These are phyloP conservation scores for Pseudoturritis turrita DNA, from an alignment of 345 rosid species.

Conservation along the genomic window DNA sequence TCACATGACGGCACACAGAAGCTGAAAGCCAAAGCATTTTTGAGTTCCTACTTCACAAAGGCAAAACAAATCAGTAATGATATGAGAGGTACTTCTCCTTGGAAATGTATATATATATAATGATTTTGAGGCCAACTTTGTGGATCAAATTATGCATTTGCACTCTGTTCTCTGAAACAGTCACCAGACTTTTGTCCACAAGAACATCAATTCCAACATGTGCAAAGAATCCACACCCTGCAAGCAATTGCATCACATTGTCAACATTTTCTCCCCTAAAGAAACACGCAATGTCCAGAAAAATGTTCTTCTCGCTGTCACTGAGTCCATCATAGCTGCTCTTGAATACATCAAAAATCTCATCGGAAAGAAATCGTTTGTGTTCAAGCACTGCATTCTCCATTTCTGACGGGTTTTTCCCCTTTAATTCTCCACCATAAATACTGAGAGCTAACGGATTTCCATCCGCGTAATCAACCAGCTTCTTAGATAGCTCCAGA, in stretches of 20 bases:
- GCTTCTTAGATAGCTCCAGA: neutral
- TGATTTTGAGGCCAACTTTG: conserved; percentile 6
- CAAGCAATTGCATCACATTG: conserved; percentile 4
- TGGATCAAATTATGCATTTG: conserved; percentile 7
- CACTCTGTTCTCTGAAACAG: neutral
- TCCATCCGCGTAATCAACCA: neutral
- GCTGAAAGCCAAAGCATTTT: too few species aligned
- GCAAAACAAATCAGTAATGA: too few species aligned
- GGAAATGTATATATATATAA: too few species aligned
- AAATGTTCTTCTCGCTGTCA: conserved; percentile 20
- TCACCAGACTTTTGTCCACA: conserved; percentile 12
- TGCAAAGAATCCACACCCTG: conserved; percentile 8
- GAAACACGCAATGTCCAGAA: conserved; percentile 23
- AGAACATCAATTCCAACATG: conserved; percentile 24
- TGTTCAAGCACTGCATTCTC: neutral
- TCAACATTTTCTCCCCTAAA: conserved; percentile 1
- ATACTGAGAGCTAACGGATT: neutral
- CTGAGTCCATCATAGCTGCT: conserved; percentile 23
- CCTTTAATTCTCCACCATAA: neutral
- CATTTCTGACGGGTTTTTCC: neutral
- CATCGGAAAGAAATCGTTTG: neutral
- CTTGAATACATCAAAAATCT: neutral
- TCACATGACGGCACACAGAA: too few species aligned
- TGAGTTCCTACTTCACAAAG: too few species aligned
- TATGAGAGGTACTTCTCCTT: too few species aligned